Evolutionary conservation across 2,329 filamentous ascomycete genomes (phyloP).

Genomic region (Pseudogymnoascus sp.): DNA sequence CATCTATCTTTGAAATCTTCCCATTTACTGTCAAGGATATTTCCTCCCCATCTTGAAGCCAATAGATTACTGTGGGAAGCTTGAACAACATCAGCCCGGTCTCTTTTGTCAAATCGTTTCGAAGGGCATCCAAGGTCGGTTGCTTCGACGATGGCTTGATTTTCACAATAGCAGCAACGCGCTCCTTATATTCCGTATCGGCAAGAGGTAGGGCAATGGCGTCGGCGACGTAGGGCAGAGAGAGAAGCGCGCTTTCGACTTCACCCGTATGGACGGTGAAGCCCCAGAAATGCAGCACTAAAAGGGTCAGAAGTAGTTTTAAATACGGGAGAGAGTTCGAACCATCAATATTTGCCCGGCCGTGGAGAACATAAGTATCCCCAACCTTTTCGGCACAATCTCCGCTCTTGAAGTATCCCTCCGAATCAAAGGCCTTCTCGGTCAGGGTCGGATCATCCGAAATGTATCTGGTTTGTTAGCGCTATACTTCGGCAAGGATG

Average conservation of each 20-base stretch:
- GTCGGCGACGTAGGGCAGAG: conserved; percentile 14
- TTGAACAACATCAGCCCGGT: conserved; percentile 17
- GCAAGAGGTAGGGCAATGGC: conserved; percentile 15
- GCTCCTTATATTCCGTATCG: conserved; percentile 15
- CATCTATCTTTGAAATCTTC: conserved; percentile 17
- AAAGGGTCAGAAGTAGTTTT: conserved; percentile 10
- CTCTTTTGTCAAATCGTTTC: conserved; percentile 13
- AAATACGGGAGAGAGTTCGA: conserved; percentile 1
- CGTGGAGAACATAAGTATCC: conserved; percentile 16
- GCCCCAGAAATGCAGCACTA: conserved; percentile 19
- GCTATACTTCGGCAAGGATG: neutral
- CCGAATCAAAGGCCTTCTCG: conserved; percentile 17
- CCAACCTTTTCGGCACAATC: conserved; percentile 17
- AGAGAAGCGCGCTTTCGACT: conserved; percentile 16
- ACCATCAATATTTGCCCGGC: conserved; percentile 18
- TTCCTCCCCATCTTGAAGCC: conserved; percentile 16
- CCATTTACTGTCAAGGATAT: conserved; percentile 16
- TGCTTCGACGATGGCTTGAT: conserved; percentile 11
- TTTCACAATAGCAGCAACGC: conserved; percentile 16
- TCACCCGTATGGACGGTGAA: conserved; percentile 18
- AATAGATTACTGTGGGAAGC: conserved; percentile 17
- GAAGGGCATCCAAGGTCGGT: conserved; percentile 13
- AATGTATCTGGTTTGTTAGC: conserved; percentile 14
- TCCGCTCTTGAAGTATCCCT: conserved; percentile 21
- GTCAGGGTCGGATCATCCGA: conserved; percentile 15